Evolutionary conservation across 1,139 yeast species (phyloP), one percentile per base, ranked within the genome.

Genomic region (Taiozyma sp.): DNA sequence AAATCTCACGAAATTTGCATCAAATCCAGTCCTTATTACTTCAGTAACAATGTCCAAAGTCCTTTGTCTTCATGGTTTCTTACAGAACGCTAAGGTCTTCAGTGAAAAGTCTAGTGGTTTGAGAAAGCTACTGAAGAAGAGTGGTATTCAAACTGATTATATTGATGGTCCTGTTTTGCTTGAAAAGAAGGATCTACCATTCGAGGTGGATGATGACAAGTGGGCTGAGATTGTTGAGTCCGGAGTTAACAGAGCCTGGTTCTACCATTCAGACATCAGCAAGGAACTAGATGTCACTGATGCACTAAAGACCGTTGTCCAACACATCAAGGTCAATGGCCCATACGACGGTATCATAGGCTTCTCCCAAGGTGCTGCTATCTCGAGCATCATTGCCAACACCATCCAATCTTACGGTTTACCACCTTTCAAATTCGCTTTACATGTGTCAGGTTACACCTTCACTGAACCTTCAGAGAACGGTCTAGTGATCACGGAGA

Each of bases 321-420:
- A 73, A 1, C 75, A 83, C 51, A 81, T 88, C 56, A 72, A 74
- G 45, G 70, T 74, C 53, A 75, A 89, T 56, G 98, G 98, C 0
- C 98, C 98, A 0, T 90, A 85, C 62, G 85, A 83, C 50, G 98
- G 97, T 3, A 74, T 91, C 30, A 70, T 93, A 50, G 98, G 97
- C 3, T 93, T 91, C 65, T 85, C 95, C 21, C 98, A 93, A 67
- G 99, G 99, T 56, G 95, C 97, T 1, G 96, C 95, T 4, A 71
- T 93, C 64, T 80, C 95, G 1, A 81, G 83, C 4, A 71, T 81
- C 28, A 60, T 81, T 10, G 68, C 82, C 41, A 79, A 78, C 56
- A 67, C 68, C 26, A 69, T 81, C 50, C 65, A 68, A 50, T 77
- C 2, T 79, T 59, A 14, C 68, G 65, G 51, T 75, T 73, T 43